phyloP scores from a whole-genome alignment of 441 rosid species.

The Adansonia madagascariensis region DNA sequence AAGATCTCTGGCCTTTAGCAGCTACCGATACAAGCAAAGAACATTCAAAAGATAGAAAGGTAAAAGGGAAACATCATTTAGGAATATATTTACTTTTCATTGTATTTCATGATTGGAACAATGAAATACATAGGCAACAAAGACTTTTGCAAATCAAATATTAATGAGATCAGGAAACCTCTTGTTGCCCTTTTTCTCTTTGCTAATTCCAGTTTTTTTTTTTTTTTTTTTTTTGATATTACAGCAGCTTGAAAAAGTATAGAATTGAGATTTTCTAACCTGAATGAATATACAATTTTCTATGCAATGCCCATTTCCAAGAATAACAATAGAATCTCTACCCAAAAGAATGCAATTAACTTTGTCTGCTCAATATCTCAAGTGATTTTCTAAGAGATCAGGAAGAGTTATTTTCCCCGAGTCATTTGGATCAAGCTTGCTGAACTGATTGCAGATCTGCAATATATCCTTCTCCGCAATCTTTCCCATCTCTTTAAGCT shows the following conservation, averaged over 20 bases:
- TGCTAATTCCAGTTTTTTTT: neutral
- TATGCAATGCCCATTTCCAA: conserved; percentile 9
- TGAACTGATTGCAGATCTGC: conserved; percentile 70
- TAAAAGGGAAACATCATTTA: neutral
- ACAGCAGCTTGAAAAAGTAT: neutral
- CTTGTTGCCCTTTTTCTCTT: neutral
- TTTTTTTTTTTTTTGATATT: neutral
- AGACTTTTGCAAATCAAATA: conserved; percentile 2
- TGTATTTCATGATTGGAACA: neutral
- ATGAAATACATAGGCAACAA: neutral
- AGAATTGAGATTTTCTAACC: conserved; percentile 11
- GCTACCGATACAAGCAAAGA: neutral
- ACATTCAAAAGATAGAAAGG: neutral
- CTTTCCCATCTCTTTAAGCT: conserved; percentile 95
- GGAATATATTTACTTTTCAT: conserved; percentile 11
- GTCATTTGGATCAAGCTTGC: conserved; percentile 74
- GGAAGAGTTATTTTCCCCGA: conserved; percentile 82
- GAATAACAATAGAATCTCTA: conserved; percentile 11
- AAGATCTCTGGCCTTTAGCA: neutral
- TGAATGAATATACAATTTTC: conserved; percentile 16
- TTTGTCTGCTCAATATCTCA: conserved; percentile 29
- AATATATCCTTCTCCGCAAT: conserved; percentile 71
- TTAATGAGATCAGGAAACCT: neutral
- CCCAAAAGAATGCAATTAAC: conserved; percentile 7
- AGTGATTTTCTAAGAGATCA: conserved; percentile 55